phyloP scores from a whole-genome alignment of 2,329 filamentous ascomycete genomes.

The Cercospora zeae-maydis region DNA sequence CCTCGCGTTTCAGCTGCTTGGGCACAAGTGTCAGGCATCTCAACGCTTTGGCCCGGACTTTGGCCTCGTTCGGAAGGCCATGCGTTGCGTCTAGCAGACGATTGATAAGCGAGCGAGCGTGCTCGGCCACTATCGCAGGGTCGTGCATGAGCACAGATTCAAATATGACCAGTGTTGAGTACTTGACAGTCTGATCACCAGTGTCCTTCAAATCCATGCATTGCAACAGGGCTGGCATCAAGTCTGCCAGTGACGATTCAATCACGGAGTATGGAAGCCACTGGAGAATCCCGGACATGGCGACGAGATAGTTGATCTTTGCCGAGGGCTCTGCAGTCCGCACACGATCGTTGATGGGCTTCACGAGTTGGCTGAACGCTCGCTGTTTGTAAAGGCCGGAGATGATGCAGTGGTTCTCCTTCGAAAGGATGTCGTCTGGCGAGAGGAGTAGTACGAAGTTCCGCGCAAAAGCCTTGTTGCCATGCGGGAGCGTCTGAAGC shows the following conservation, averaged over 20 bases:
- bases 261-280: constrained; percentile 59
- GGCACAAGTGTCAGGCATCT: constrained; percentile 49
- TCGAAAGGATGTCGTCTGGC: constrained; percentile 58
- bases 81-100: constrained; percentile 50
- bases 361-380: constrained; percentile 58
- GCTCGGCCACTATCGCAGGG: constrained; percentile 52
- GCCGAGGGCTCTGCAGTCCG: constrained; percentile 42
- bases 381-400: constrained; percentile 62
- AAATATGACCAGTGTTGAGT: constrained; percentile 58
- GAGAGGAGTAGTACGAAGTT: constrained; percentile 59
- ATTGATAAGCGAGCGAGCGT: constrained; percentile 55
- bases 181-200: constrained; percentile 53
- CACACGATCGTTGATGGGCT: constrained; percentile 54
- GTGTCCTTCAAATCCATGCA: constrained; percentile 51
- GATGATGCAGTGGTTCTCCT: constrained; percentile 59
- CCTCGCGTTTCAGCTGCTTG: constrained; percentile 47
- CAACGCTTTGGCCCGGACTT: constrained; percentile 48
- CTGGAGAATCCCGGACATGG: constrained; percentile 59
- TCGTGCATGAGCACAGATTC: constrained; percentile 57
- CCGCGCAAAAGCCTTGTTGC: constrained; percentile 48
- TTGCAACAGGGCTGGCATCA: constrained; percentile 61
- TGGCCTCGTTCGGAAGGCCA: constrained; percentile 34
- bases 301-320: constrained; percentile 62
- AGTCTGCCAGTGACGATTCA: constrained; percentile 54
- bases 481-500: constrained; percentile 50